Percentiles rank a stretch among this genome's conserved stretches.
Conservation (phyloP, 2,329 filamentous ascomycete genomes). For the Fusarium stilboides region DNA sequence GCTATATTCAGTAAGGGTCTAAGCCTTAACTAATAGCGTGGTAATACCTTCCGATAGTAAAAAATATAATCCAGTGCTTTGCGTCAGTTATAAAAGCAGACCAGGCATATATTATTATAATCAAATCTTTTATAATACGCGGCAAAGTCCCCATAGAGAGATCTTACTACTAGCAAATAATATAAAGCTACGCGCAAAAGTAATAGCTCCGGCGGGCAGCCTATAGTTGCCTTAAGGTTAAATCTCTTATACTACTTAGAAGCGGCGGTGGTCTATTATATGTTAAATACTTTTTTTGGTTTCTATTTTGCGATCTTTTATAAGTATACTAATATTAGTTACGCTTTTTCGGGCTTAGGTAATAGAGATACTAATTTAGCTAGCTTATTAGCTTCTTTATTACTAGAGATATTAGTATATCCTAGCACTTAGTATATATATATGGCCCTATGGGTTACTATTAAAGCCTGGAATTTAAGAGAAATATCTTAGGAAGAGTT, state of each 20-base stretch:
- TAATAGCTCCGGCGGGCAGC: background rate
- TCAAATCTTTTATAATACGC: background rate
- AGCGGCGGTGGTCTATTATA: background rate
- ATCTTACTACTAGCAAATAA: background rate
- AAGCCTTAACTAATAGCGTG: constrained; percentile 8
- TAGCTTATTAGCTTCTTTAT: too few relatives aligned
- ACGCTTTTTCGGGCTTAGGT: too few relatives aligned
- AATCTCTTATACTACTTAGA: background rate
- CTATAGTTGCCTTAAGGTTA: background rate
- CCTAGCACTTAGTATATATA: too few relatives aligned
- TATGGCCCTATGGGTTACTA: too few relatives aligned
- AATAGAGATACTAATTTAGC: background rate
- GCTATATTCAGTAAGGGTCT: constrained; percentile 14
- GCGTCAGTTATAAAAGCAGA: background rate
- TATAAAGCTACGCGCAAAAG: background rate
- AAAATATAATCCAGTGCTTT: constrained; percentile 29
- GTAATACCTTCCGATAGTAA: constrained; percentile 26
- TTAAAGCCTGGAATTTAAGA: too few relatives aligned
- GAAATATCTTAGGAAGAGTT: too few relatives aligned
- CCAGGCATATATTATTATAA: background rate
- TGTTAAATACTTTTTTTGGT: background rate
- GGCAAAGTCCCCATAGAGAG: constrained; percentile 1
- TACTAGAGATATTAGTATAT: too few relatives aligned
- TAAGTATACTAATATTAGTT: background rate
- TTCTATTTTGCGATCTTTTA: background rate